Evolutionary conservation across 306 rosid species (phyloP).

Genomic region (Begonia peltatifolia): DNA sequence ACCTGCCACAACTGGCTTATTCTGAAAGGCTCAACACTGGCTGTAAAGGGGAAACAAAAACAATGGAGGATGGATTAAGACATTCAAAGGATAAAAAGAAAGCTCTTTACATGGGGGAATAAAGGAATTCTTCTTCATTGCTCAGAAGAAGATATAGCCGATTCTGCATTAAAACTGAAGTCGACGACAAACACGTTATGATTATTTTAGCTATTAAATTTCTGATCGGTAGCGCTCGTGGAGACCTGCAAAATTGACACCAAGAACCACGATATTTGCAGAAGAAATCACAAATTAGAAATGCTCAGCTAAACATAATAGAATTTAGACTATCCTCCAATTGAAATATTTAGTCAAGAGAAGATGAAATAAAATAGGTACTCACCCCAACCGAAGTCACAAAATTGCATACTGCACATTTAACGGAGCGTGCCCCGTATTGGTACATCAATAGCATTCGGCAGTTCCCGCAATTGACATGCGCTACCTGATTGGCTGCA

Average conservation of each 20-base stretch:
- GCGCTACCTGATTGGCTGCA: conserved; percentile 96
- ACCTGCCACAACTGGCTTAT: conserved; percentile 5
- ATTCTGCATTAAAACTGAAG: not conserved
- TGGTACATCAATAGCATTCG: conserved; percentile 83
- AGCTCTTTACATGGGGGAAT: conserved; percentile 52
- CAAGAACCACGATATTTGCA: too few relatives aligned
- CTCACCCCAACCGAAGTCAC: conserved; percentile 89
- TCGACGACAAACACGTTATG: not conserved
- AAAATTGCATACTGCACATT: conserved; percentile 96
- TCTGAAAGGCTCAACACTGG: too few relatives aligned
- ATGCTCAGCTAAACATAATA: too few relatives aligned
- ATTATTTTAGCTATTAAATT: conserved; percentile 35
- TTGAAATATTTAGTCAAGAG: not conserved
- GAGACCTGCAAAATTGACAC: conserved; percentile 44
- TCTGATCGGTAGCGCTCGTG: conserved; percentile 53
- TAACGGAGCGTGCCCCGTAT: conserved; percentile 88
- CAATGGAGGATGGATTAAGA: conserved; percentile 3
- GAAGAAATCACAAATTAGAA: too few relatives aligned
- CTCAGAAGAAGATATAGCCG: conserved; percentile 16
- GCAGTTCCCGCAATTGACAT: conserved; percentile 85
- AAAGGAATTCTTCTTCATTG: conserved; percentile 17
- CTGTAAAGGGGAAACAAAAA: conserved; percentile 1
- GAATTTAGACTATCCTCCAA: too few relatives aligned
- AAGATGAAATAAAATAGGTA: conserved; percentile 2
- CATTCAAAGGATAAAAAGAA: conserved; percentile 30